Evolutionary conservation across 2,329 filamentous ascomycete species (phyloP), one percentile per base, ranked within the genome.

Genomic region (Hypoxylon rubiginosum): DNA sequence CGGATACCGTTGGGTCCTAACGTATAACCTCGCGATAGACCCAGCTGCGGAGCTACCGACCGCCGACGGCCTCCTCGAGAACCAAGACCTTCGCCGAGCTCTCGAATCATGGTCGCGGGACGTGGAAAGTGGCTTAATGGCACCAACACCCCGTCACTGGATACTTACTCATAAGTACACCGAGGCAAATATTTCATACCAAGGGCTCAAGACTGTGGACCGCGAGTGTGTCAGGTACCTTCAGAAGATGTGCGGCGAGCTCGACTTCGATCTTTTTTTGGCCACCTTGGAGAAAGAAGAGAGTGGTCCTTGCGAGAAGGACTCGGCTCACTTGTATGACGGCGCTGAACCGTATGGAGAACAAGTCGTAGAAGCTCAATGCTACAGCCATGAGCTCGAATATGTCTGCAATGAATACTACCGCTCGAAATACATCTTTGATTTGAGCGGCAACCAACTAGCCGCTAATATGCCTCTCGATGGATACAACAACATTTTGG

Each of bases 1-100:
- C 0, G 85, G 86, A 2, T 81, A 83, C 69, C 82, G 84, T 2
- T 79, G 83, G 58, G 84, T 85, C 9, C 67, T 88, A 10, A 85
- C 81, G 0, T 89, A 86, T 74, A 87, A 87, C 69, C 79, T 88
- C 4, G 71, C 73, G 13, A 59, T 76, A 17, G 62, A 71, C 4
- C 58, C 69, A 4, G 49, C 62, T 15, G 11, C 60, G 1, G 46
- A 62, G 6, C 58, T 68, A 1, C 74, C 75, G 10, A 74, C 72
- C 4, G 73, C 74, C 2, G 67, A 56, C 1, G 15, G 72, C 3
- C 48, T 54, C 10, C 21, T 45, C 1, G 11, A 58, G 1, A 65
- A 58, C 0, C 50, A 24, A 4, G 51, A 41, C 3, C 66, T 79
- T 30, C 70, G 69, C 0, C 46, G 64, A 0, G 60, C 70, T 0